These are phyloP conservation scores for Ogataea nonfermentans DNA, from an alignment of 805 yeast genomes.

Conservation along the genomic window DNA sequence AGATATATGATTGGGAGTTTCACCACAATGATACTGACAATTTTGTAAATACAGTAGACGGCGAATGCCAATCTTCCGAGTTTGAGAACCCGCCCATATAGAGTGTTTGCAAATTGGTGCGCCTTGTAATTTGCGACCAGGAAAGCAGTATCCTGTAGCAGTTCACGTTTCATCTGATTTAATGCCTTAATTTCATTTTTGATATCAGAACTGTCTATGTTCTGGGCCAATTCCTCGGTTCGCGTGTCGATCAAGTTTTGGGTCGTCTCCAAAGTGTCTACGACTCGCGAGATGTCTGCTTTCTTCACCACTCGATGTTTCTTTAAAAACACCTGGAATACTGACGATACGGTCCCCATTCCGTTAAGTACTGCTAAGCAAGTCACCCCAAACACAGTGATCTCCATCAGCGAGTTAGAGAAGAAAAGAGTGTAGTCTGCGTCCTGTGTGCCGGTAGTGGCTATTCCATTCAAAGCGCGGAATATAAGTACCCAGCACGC, in stretches of 20 bases:
- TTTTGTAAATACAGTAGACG: conserved; percentile 49
- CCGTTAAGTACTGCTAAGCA: conserved; percentile 51
- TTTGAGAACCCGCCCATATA: conserved; percentile 15
- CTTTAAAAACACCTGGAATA: conserved; percentile 31
- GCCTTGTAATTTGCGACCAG: conserved; percentile 11
- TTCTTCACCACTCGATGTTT: conserved; percentile 29
- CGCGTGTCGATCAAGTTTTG: conserved; percentile 36
- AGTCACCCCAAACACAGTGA: conserved; percentile 49
- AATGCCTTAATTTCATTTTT: conserved; percentile 41
- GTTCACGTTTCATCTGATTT: conserved; percentile 27
- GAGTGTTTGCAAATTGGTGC: conserved; percentile 10
- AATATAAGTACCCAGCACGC: conserved; percentile 17
- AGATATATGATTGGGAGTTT: conserved; percentile 38
- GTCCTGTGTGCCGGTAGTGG: conserved; percentile 26
- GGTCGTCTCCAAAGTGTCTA: conserved; percentile 43
- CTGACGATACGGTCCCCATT: conserved; percentile 49
- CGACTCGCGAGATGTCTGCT: conserved; percentile 34
- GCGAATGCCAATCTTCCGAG: conserved; percentile 32
- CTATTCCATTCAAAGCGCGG: conserved; percentile 26
- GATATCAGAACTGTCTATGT: conserved; percentile 28
- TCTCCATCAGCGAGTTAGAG: conserved; percentile 41
- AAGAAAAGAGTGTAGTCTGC: conserved; percentile 8
- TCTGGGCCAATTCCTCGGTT: conserved; percentile 30
- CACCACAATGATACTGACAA: conserved; percentile 40
- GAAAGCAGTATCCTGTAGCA: conserved; percentile 18